Evolutionary conservation across 176 grass and related monocot species (phyloP).

Genomic region (Aegilops tauschii): DNA sequence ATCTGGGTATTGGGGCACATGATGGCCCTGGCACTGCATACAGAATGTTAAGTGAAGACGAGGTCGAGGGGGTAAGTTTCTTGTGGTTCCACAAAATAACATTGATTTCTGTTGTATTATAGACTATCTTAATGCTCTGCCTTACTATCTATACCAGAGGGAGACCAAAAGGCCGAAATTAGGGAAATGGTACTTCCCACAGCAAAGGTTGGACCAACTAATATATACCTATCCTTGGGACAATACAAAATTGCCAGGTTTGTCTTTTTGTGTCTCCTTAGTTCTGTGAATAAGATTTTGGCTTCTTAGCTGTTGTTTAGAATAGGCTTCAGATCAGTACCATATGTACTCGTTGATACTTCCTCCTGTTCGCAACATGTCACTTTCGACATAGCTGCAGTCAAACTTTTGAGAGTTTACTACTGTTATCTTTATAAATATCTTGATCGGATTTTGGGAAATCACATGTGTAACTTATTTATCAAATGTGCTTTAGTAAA

Average conservation of each 20-base stretch:
- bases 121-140: neutral
- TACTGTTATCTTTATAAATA: neutral
- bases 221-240: conserved; percentile 82
- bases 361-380: neutral
- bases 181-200: conserved; percentile 88
- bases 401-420: neutral
- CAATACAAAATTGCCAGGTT: conserved; percentile 59
- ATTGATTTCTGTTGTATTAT: conserved; percentile 2
- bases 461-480: neutral
- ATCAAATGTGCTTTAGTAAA: neutral
- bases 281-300: neutral
- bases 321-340: neutral
- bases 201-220: conserved; percentile 70
- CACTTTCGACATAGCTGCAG: neutral
- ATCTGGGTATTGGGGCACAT: conserved; percentile 24
- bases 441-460: neutral
- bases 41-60: conserved; percentile 77
- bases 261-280: conserved; percentile 22
- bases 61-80: conserved; percentile 72
- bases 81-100: conserved; percentile 25
- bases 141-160: conserved; percentile 38
- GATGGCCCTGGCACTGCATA: conserved; percentile 52
- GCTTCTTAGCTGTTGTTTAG: neutral
- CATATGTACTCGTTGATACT: neutral
- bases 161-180: conserved; percentile 63